Percentiles rank a stretch among this genome's conserved stretches.
Conservation (phyloP, 768 basidiomycete species). For the Lactarius sp. region DNA sequence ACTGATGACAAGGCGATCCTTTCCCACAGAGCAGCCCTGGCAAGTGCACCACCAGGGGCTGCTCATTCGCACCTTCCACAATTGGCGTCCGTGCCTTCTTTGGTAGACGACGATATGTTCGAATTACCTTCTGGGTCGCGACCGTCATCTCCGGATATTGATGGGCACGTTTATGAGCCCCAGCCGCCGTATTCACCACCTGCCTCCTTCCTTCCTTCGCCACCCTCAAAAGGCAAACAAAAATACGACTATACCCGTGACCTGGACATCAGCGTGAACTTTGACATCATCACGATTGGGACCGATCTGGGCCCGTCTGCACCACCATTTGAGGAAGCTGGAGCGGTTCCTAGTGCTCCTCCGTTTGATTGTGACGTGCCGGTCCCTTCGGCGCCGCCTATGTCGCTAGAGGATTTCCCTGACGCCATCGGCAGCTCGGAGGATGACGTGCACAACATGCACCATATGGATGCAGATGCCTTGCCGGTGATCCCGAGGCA, state of each 20-base stretch:
- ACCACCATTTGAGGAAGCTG: constrained; percentile 21
- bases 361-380: constrained; percentile 10
- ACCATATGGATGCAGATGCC: neutral
- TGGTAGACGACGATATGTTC: constrained; percentile 18
- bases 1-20: constrained; percentile 37
- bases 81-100: constrained; percentile 10
- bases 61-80: neutral
- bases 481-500: neutral
- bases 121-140: neutral
- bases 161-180: constrained; percentile 3
- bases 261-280: constrained; percentile 5
- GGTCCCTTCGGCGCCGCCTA: constrained; percentile 20
- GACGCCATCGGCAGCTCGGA: neutral
- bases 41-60: constrained; percentile 15
- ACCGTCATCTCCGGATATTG: constrained; percentile 2
- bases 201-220: constrained; percentile 16
- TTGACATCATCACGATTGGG: constrained; percentile 12
- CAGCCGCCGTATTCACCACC: constrained; percentile 23
- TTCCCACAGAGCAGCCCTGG: constrained; percentile 31
- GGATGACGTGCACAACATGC: neutral
- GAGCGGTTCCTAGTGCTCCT: constrained; percentile 15
- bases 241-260: constrained; percentile 22
- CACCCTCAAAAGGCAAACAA: constrained; percentile 22
- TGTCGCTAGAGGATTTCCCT: neutral
- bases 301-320: constrained; percentile 18